Evolutionary conservation across 1,284 basidiomycete genomes (phyloP).

Genomic region (Acaromyces ingoldii): DNA sequence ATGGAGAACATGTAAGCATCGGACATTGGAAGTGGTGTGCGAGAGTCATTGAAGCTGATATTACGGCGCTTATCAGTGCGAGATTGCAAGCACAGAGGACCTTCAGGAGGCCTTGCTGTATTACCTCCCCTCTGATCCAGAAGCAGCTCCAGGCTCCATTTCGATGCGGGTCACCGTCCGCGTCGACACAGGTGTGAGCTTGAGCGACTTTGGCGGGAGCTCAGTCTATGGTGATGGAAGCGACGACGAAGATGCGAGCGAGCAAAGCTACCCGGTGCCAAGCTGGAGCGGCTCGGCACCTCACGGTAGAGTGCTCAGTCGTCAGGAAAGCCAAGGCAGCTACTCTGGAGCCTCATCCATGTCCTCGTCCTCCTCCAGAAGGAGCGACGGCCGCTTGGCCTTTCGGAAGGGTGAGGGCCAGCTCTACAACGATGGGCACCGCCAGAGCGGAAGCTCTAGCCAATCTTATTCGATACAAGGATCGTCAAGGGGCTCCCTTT

Average conservation of each 20-base stretch:
- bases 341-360: no score
- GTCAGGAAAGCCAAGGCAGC: no score
- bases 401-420: no score
- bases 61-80: neutral
- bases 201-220: conserved; percentile 9
- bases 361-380: no score
- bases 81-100: conserved; percentile 4
- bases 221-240: conserved; percentile 2
- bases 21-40: neutral
- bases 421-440: no score
- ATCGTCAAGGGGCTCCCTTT: no score
- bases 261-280: no score
- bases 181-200: neutral
- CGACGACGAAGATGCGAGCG: neutral
- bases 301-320: no score
- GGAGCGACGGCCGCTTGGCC: no score
- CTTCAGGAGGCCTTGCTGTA: conserved; percentile 6
- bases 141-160: neutral
- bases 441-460: no score
- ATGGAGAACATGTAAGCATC: conserved; percentile 8
- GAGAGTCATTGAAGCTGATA: neutral
- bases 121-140: neutral
- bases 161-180: conserved; percentile 8
- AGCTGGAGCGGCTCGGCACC: no score
- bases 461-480: no score